A percentile compares a stretch with the other conserved stretches of the same genome.
phyloP scores from a whole-genome alignment of 352 stramenopile genomes.

The Hyaloperonospora arabidopsidis region DNA sequence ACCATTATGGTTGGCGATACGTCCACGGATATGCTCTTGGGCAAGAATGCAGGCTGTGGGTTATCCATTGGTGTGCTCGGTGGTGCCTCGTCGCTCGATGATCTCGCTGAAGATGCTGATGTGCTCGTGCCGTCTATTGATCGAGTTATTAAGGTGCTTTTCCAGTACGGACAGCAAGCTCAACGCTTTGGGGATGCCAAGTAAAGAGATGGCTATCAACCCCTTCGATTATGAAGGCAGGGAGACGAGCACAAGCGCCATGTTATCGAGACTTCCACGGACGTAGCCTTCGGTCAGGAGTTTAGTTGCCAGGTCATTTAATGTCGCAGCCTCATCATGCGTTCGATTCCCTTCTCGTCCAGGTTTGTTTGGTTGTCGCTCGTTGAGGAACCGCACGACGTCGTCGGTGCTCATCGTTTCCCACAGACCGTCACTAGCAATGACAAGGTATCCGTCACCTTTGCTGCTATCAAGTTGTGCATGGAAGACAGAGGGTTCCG shows the following conservation, averaged over 20 bases:
- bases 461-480: conserved; percentile 11
- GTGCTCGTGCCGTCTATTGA: conserved; percentile 75
- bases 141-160: conserved; percentile 72
- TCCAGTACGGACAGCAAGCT: conserved; percentile 78
- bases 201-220: conserved; percentile 13
- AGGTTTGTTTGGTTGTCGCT: conserved; percentile 12
- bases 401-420: conserved; percentile 55
- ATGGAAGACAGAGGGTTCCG: conserved; percentile 70
- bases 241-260: conserved; percentile 69
- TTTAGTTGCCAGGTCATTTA: conserved; percentile 70
- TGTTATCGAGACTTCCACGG: conserved; percentile 92
- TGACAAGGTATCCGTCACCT: conserved; percentile 28
- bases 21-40: conserved; percentile 79
- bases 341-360: conserved; percentile 15
- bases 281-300: conserved; percentile 90
- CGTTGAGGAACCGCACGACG: conserved; percentile 41
- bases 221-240: conserved; percentile 10
- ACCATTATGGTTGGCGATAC: conserved; percentile 87
- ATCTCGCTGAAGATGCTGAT: conserved; percentile 75
- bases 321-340: conserved; percentile 18
- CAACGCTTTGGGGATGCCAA: conserved; percentile 42
- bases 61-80: conserved; percentile 74
- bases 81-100: conserved; percentile 70
- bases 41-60: conserved; percentile 62
- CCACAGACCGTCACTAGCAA: conserved; percentile 77